phyloP scores from a whole-genome alignment of 1,284 basidiomycete genomes.

The Moniliella sp. region DNA sequence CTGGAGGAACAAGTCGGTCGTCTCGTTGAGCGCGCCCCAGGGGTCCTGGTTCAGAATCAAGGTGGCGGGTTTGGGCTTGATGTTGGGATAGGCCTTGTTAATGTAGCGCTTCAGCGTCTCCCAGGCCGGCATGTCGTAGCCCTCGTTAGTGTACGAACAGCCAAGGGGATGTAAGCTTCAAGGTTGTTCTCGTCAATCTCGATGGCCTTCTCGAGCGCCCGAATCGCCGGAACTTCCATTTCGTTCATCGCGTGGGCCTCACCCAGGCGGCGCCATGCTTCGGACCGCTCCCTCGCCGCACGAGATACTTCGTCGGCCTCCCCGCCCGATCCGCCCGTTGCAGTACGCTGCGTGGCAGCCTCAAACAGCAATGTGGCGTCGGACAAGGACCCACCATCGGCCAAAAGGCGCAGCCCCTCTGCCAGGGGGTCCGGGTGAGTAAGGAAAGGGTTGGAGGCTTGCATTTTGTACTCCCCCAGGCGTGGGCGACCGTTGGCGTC shows the following conservation, averaged over 20 bases:
- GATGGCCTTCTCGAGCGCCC: constrained; percentile 39
- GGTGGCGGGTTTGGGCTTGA: constrained; percentile 37
- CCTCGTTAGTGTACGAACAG: constrained; percentile 91
- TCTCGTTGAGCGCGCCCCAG: constrained; percentile 63
- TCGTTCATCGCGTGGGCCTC: constrained; percentile 93
- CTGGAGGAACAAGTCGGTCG: constrained; percentile 63
- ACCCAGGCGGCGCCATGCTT: constrained; percentile 79
- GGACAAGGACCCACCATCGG: constrained; percentile 55
- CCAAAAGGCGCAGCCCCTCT: constrained; percentile 45
- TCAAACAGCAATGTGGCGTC: constrained; percentile 66
- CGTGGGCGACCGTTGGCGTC: constrained; percentile 23
- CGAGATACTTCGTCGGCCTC: constrained; percentile 42
- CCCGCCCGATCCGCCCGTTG: constrained; percentile 30
- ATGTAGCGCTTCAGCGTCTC: constrained; percentile 73
- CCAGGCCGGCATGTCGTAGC: constrained; percentile 67
- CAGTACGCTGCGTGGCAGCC: constrained; percentile 43
- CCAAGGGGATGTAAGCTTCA: constrained; percentile 45
- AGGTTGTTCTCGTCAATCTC: constrained; percentile 53
- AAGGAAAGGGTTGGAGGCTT: constrained; percentile 46
- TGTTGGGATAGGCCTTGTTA: constrained; percentile 48
- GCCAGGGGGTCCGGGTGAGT: constrained; percentile 38
- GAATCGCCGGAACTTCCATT: constrained; percentile 41
- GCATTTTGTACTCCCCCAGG: constrained; percentile 19
- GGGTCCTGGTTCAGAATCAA: constrained; percentile 44
- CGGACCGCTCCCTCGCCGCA: constrained; percentile 39